Evolutionary conservation across 1,139 yeast genomes (phyloP).

Genomic region (Debaryomyces udenii): DNA sequence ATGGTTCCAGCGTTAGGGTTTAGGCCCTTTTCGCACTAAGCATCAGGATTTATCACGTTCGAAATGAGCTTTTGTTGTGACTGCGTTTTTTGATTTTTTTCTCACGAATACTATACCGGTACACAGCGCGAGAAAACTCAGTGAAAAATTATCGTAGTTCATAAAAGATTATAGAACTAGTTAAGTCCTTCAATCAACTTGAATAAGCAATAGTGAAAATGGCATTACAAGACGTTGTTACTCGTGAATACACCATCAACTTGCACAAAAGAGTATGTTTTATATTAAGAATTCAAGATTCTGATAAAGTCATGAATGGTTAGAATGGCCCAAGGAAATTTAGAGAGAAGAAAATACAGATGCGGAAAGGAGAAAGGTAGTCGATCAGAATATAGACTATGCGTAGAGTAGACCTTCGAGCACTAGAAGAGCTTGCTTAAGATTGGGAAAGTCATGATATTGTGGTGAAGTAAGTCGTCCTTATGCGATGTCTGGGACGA

Average conservation of each 20-base stretch:
- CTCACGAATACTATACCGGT: conserved; percentile 5
- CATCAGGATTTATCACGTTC: no score
- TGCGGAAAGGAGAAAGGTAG: no score
- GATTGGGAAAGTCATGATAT: no score
- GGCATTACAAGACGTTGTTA: conserved; percentile 99
- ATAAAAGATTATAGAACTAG: conserved; percentile 7
- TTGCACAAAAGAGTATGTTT: conserved; percentile 96
- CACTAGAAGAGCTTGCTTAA: no score
- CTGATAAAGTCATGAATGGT: not conserved
- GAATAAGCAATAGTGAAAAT: conserved; percentile 47
- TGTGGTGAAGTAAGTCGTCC: no score
- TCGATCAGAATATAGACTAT: no score
- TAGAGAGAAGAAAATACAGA: no score
- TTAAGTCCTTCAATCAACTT: conserved; percentile 10
- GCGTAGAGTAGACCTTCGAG: no score
- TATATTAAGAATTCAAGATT: not conserved
- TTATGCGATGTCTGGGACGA: no score
- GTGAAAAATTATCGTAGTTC: conserved; percentile 8
- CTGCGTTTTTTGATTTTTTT: conserved; percentile 8
- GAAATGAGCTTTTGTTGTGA: not conserved
- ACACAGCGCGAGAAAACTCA: conserved; percentile 5
- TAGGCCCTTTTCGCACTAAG: no score
- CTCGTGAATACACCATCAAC: conserved; percentile 99
- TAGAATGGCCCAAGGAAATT: not conserved
- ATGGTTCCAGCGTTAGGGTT: no score